Percentiles rank a stretch among this genome's conserved stretches.
phyloP scores from a whole-genome alignment of 2,329 filamentous ascomycete genomes.

The Aspergillus japonicus region DNA sequence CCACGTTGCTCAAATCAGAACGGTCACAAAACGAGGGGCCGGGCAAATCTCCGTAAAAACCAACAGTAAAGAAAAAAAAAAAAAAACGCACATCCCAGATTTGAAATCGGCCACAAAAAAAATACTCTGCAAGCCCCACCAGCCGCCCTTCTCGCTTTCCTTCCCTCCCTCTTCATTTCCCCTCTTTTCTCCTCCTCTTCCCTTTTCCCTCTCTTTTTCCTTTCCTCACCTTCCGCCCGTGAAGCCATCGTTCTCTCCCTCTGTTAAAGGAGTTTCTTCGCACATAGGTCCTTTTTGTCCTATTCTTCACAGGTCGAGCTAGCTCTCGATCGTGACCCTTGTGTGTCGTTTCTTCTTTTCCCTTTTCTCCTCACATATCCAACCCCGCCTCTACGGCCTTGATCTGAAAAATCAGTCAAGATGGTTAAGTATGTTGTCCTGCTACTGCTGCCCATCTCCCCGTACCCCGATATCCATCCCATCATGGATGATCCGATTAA shows the following conservation, averaged over 20 bases:
- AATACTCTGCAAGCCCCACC: conserved; percentile 23
- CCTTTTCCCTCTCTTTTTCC: conserved; percentile 30
- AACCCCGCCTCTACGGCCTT: conserved; percentile 45
- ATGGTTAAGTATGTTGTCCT: conserved; percentile 93
- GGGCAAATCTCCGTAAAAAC: conserved; percentile 11
- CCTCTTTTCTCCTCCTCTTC: conserved; percentile 27
- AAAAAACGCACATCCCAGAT: conserved; percentile 28
- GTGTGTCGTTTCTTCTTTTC: conserved; percentile 37
- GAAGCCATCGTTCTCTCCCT: conserved; percentile 29
- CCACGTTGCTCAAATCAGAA: conserved; percentile 7
- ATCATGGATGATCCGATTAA: no score
- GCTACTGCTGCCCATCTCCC: neutral
- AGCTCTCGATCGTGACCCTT: conserved; percentile 45
- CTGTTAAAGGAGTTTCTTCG: conserved; percentile 33
- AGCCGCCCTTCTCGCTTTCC: conserved; percentile 22
- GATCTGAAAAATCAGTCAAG: conserved; percentile 68
- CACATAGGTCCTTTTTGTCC: conserved; percentile 38
- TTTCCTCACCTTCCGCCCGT: conserved; percentile 30
- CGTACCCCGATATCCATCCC: neutral
- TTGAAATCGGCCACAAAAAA: conserved; percentile 27
- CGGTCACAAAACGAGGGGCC: conserved; percentile 16
- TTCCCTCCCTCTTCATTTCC: conserved; percentile 20
- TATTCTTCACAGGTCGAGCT: conserved; percentile 43
- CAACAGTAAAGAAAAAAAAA: conserved; percentile 4
- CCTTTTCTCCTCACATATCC: conserved; percentile 24